Evolutionary conservation across 2,329 filamentous ascomycete species (phyloP).

Genomic region (Calonectria ilicicola): DNA sequence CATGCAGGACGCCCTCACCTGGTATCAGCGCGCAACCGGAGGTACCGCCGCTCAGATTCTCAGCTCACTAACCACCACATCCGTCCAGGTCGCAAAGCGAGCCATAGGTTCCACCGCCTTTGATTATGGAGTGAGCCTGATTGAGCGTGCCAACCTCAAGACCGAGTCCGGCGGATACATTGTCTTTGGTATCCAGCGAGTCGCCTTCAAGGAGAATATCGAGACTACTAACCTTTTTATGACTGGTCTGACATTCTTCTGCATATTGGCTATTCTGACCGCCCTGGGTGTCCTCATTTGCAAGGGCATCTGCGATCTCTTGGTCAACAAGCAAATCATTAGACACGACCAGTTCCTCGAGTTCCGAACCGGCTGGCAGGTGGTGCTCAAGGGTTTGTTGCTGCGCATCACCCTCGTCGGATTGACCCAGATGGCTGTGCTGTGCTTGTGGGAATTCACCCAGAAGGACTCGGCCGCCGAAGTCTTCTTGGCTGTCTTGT

Average conservation of each 20-base stretch:
- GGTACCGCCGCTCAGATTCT: constrained; percentile 85
- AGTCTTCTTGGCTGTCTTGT: constrained; percentile 88
- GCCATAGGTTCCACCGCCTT: constrained; percentile 67
- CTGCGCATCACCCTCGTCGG: constrained; percentile 91
- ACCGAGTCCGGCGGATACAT: constrained; percentile 67
- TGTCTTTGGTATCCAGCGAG: constrained; percentile 87
- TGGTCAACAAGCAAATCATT: constrained; percentile 80
- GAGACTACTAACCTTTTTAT: constrained; percentile 94
- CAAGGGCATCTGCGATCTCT: constrained; percentile 83
- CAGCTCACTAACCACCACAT: constrained; percentile 78
- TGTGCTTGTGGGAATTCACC: constrained; percentile 95
- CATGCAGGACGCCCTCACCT: constrained; percentile 88
- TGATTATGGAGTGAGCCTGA: constrained; percentile 56
- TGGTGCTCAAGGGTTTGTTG: constrained; percentile 90
- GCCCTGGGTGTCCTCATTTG: constrained; percentile 79
- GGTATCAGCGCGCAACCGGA: constrained; percentile 95
- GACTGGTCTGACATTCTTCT: constrained; percentile 90
- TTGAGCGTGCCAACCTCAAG: constrained; percentile 67
- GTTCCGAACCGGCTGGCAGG: constrained; percentile 93
- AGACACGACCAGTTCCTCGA: constrained; percentile 88
- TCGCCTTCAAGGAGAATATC: constrained; percentile 87
- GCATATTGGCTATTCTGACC: constrained; percentile 82
- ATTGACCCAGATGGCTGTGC: constrained; percentile 88
- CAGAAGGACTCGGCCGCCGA: constrained; percentile 85
- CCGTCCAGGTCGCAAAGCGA: constrained; percentile 83